phyloP scores from a whole-genome alignment of 2,329 filamentous ascomycete species.

The Cladosporium sp. region DNA sequence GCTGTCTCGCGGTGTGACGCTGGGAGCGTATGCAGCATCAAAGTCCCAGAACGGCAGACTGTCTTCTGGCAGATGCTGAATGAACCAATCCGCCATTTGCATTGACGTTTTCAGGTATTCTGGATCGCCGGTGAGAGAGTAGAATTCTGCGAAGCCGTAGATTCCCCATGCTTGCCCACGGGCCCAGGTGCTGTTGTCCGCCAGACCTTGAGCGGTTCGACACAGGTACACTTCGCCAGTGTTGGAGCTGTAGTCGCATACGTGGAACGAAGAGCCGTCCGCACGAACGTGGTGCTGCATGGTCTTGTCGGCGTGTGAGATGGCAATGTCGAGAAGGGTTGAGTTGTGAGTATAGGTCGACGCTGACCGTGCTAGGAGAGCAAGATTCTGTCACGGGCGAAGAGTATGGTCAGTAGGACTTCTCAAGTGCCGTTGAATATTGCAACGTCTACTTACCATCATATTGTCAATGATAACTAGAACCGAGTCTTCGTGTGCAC shows the following conservation, averaged over 20 bases:
- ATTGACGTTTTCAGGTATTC: constrained; percentile 12
- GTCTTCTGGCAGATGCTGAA: constrained; percentile 17
- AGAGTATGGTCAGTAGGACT: background rate
- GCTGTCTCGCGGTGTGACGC: constrained; percentile 17
- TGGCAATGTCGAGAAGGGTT: constrained; percentile 13
- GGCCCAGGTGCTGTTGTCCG: constrained; percentile 19
- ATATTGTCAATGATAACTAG: constrained; percentile 20
- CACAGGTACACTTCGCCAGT: constrained; percentile 18
- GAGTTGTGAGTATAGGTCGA: constrained; percentile 13
- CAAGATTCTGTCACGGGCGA: constrained; percentile 10
- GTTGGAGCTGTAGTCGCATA: constrained; percentile 16
- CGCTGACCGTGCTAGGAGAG: constrained; percentile 15
- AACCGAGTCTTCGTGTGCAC: constrained; percentile 16
- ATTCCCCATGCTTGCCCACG: constrained; percentile 18
- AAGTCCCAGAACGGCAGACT: constrained; percentile 18
- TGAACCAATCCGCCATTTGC: constrained; percentile 16
- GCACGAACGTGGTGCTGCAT: constrained; percentile 14
- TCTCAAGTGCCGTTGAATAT: too few relatives aligned
- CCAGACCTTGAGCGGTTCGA: constrained; percentile 18
- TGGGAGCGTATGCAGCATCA: constrained; percentile 12
- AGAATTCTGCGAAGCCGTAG: constrained; percentile 19
- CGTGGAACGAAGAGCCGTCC: constrained; percentile 18
- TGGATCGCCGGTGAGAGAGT: constrained; percentile 9
- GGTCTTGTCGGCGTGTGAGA: constrained; percentile 16
- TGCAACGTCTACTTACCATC: background rate